Evolutionary conservation across 148 eudicot species (phyloP).

Genomic region (Hydrangea macrophylla): DNA sequence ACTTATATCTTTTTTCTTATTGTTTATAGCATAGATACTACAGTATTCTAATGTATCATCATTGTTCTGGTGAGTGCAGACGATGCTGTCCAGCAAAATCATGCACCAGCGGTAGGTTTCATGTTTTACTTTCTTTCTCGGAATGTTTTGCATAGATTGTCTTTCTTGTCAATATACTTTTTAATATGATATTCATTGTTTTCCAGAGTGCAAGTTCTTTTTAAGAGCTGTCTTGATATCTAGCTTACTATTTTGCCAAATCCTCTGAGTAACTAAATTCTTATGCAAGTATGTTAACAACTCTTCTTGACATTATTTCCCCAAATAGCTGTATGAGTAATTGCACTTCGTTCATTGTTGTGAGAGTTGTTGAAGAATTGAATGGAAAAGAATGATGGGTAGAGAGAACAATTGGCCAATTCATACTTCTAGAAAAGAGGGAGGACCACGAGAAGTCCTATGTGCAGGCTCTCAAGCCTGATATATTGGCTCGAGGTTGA

Average conservation of each 20-base stretch:
- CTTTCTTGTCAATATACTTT: not conserved
- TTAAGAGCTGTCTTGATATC: not conserved
- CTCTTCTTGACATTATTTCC: not conserved
- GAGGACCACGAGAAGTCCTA: no score
- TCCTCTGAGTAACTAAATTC: not conserved
- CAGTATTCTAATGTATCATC: slow-evolving; percentile 4
- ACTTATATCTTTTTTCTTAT: no score
- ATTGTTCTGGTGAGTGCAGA: slow-evolving; percentile 35
- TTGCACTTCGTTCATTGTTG: not conserved
- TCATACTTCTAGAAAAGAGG: no score
- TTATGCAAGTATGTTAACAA: not conserved
- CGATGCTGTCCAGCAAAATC: slow-evolving; percentile 33
- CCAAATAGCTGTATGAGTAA: not conserved
- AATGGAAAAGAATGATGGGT: not conserved
- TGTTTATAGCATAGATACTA: no score
- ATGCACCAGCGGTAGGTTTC: slow-evolving; percentile 41
- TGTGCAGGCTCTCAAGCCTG: no score
- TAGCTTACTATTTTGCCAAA: not conserved
- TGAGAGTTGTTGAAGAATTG: not conserved
- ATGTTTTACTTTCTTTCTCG: slow-evolving; percentile 7
- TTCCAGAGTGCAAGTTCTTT: not conserved
- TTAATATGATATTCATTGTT: not conserved
- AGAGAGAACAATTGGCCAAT: no score
- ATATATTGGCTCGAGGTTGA: no score
- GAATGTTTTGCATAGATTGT: not conserved